phyloP scores from a whole-genome alignment of 2,329 filamentous ascomycete species.

The Aspergillus ibericus region DNA sequence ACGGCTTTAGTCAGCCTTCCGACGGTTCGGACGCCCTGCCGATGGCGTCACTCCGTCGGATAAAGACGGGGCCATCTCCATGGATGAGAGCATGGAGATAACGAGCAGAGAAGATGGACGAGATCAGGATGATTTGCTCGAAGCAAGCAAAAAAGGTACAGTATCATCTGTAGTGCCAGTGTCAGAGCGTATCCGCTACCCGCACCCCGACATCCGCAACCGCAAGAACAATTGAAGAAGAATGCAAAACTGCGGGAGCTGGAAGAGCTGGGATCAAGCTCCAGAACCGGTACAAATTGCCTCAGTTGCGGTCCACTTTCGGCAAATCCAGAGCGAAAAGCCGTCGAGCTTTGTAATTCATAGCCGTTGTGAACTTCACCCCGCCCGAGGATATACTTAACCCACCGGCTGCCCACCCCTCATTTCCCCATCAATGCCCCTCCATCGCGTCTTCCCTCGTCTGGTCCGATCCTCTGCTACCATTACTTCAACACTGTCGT shows the following conservation, averaged over 20 bases:
- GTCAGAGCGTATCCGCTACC: neutral
- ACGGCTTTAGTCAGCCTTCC: constrained; percentile 1
- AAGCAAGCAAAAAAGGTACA: neutral
- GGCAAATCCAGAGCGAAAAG: neutral
- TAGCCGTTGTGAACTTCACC: neutral
- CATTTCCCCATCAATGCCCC: constrained; percentile 1
- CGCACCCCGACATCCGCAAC: neutral
- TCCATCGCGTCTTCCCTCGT: constrained; percentile 3
- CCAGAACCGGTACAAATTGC: neutral
- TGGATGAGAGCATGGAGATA: neutral
- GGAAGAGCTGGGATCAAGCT: neutral
- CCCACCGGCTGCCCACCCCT: neutral
- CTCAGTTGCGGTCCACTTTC: neutral
- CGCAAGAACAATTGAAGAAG: neutral
- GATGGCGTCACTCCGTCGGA: constrained; percentile 14
- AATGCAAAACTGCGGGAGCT: neutral
- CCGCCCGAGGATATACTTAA: neutral
- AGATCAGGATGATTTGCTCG: neutral
- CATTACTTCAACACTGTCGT: neutral
- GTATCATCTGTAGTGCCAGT: neutral
- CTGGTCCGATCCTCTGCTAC: neutral
- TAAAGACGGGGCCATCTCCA: neutral
- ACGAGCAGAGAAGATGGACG: neutral
- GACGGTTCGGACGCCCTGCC: constrained; percentile 9
- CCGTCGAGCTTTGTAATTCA: neutral